Percentiles rank a stretch among this genome's conserved stretches.
Evolutionary conservation across 1,284 basidiomycete genomes (phyloP).

Genomic region (Cutaneotrichosporon sp.): DNA sequence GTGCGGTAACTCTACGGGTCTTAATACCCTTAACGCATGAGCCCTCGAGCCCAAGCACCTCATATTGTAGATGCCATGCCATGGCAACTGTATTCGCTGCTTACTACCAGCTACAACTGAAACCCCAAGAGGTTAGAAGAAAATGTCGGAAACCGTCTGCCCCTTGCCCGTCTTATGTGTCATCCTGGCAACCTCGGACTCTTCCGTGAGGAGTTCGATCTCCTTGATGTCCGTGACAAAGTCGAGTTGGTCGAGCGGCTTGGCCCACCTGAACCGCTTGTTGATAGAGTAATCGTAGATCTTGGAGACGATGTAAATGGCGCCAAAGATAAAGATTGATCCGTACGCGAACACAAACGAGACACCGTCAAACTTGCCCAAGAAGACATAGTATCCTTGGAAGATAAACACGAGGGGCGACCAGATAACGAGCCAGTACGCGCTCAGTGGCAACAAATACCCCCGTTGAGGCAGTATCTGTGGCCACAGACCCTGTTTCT

Average conservation of each 20-base stretch:
- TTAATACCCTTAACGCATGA: no score
- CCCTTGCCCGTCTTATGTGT: constrained; percentile 15
- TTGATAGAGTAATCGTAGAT: constrained; percentile 25
- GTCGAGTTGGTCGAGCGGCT: constrained; percentile 28
- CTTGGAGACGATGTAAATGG: constrained; percentile 39
- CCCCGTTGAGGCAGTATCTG: constrained; percentile 21
- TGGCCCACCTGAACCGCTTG: constrained; percentile 21
- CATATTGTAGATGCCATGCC: no score
- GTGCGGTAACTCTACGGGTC: no score
- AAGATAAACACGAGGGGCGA: constrained; percentile 28
- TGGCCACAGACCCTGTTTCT: constrained; percentile 31
- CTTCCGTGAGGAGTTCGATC: constrained; percentile 30
- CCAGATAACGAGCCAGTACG: constrained; percentile 33
- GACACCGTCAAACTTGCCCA: constrained; percentile 6
- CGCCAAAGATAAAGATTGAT: constrained; percentile 39
- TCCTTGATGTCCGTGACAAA: constrained; percentile 29
- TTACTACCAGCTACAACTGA: no score
- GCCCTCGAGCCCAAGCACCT: no score
- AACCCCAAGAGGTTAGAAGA: constrained; percentile 19
- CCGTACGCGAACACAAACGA: constrained; percentile 29
- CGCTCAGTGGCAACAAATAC: constrained; percentile 30
- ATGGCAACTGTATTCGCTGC: no score
- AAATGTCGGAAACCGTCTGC: constrained; percentile 25
- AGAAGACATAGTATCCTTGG: constrained; percentile 32
- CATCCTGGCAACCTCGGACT: constrained; percentile 28